These are phyloP conservation scores for Aquilaria agallochum DNA, from an alignment of 441 rosid species.

Conservation along the genomic window DNA sequence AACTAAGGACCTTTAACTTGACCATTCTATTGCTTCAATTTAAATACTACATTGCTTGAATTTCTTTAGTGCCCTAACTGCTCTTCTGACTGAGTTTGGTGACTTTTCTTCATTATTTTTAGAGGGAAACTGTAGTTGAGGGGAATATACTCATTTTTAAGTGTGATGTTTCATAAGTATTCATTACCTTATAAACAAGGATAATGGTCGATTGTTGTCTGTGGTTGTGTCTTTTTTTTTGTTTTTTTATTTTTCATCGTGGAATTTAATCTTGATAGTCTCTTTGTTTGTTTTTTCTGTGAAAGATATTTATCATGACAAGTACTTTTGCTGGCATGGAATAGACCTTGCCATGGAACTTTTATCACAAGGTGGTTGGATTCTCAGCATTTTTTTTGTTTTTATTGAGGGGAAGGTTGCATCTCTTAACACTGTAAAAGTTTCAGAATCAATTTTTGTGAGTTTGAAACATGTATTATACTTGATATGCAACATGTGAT, in stretches of 20 bases:
- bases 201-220: too few relatives aligned
- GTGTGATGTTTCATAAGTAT: too few relatives aligned
- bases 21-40: too few relatives aligned
- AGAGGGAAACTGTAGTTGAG: too few relatives aligned
- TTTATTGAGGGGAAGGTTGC: slow-evolving; percentile 96
- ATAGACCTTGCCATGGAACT: slow-evolving; percentile 83
- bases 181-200: too few relatives aligned
- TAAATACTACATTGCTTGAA: too few relatives aligned
- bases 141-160: too few relatives aligned
- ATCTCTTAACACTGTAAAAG: slow-evolving; percentile 56
- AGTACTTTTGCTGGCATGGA: slow-evolving; percentile 92
- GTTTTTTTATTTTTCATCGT: neutral
- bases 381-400: slow-evolving; percentile 71
- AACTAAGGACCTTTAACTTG: too few relatives aligned
- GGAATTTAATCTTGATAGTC: neutral
- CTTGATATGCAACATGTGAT: neutral
- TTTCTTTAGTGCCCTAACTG: too few relatives aligned
- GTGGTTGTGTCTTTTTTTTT: too few relatives aligned
- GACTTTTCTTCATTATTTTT: too few relatives aligned
- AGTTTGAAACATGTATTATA: slow-evolving; percentile 11
- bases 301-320: slow-evolving; percentile 74
- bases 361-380: slow-evolving; percentile 83
- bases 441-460: slow-evolving; percentile 67
- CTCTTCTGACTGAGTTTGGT: too few relatives aligned
- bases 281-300: slow-evolving; percentile 7